Conservation (phyloP, 768 basidiomycete genomes). For the Macrolepiota fuliginosa region DNA sequence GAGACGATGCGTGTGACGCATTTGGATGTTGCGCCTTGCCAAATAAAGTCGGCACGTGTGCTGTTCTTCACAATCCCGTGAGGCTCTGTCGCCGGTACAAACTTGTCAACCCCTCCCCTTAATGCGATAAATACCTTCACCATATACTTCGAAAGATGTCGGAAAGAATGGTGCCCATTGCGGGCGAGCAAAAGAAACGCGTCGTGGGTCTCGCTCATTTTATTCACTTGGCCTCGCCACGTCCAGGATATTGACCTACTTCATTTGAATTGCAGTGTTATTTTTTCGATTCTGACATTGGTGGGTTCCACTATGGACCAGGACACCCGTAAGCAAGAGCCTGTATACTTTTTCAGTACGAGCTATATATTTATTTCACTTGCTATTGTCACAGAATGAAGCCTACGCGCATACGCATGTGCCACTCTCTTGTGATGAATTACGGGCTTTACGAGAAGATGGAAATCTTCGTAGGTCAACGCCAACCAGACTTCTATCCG, state of each 20-base stretch:
- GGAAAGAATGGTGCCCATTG: slow-evolving; percentile 58
- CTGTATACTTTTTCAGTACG: neutral
- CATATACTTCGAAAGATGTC: slow-evolving; percentile 28
- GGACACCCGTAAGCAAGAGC: slow-evolving; percentile 74
- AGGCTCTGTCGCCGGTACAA: slow-evolving; percentile 10
- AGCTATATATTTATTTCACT: slow-evolving; percentile 14
- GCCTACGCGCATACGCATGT: slow-evolving; percentile 98
- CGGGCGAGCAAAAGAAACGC: slow-evolving; percentile 83
- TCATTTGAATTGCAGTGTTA: slow-evolving; percentile 65
- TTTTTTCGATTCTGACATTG: slow-evolving; percentile 99
- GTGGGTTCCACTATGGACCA: slow-evolving; percentile 98
- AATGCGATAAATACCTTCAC: slow-evolving; percentile 15
- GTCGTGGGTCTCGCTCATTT: slow-evolving; percentile 58
- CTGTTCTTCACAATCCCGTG: slow-evolving; percentile 11
- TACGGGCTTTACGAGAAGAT: slow-evolving; percentile 99
- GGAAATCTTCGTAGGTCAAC: slow-evolving; percentile 92
- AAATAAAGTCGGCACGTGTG: slow-evolving; percentile 12
- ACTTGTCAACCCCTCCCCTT: slow-evolving; percentile 8
- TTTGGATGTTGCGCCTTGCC: neutral
- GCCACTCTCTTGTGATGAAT: slow-evolving; percentile 99
- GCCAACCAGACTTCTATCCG: neutral
- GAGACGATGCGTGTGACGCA: neutral
- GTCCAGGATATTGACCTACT: slow-evolving; percentile 16
- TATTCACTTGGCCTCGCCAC: slow-evolving; percentile 12
- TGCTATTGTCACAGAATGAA: slow-evolving; percentile 70